A percentile compares a stretch with the other conserved stretches of the same genome.
Evolutionary conservation across 2,329 filamentous ascomycete species (phyloP).

Genomic region (Penicillium sp.): DNA sequence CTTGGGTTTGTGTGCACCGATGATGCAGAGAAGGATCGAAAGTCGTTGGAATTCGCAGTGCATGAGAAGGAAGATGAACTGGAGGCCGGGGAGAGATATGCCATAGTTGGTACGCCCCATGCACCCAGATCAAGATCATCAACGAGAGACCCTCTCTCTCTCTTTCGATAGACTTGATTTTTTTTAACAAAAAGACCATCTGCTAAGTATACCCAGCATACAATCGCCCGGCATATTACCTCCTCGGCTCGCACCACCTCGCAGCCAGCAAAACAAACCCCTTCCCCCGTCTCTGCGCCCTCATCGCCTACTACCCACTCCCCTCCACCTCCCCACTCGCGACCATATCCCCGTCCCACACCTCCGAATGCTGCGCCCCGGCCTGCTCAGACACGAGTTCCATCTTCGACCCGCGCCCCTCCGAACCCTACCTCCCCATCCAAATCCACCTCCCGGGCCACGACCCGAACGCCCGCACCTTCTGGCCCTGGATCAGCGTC

Average conservation of each 20-base stretch:
- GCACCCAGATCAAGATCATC: not conserved
- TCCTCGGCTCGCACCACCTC: constrained; percentile 49
- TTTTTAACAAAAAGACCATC: not conserved
- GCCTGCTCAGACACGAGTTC: constrained; percentile 27
- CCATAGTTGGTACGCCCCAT: constrained; percentile 56
- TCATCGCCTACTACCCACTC: constrained; percentile 61
- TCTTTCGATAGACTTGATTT: too few species aligned
- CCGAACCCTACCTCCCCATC: constrained; percentile 44
- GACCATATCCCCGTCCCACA: not conserved
- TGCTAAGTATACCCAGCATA: constrained; percentile 50
- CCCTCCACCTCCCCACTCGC: constrained; percentile 6
- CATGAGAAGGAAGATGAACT: constrained; percentile 56
- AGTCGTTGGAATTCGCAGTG: constrained; percentile 51
- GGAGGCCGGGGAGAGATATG: constrained; percentile 59
- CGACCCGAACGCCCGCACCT: constrained; percentile 9
- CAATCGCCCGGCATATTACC: constrained; percentile 58
- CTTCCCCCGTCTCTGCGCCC: constrained; percentile 57
- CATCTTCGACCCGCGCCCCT: constrained; percentile 34
- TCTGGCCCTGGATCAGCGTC: constrained; percentile 27
- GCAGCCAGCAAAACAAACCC: constrained; percentile 54
- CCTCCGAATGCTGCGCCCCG: constrained; percentile 33
- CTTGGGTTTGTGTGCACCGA: constrained; percentile 46
- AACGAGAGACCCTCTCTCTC: too few species aligned
- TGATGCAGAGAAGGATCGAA: constrained; percentile 50
- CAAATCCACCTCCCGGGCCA: constrained; percentile 58